Conservation (phyloP, 2,329 filamentous ascomycete species). For the Penicillium sp. region DNA sequence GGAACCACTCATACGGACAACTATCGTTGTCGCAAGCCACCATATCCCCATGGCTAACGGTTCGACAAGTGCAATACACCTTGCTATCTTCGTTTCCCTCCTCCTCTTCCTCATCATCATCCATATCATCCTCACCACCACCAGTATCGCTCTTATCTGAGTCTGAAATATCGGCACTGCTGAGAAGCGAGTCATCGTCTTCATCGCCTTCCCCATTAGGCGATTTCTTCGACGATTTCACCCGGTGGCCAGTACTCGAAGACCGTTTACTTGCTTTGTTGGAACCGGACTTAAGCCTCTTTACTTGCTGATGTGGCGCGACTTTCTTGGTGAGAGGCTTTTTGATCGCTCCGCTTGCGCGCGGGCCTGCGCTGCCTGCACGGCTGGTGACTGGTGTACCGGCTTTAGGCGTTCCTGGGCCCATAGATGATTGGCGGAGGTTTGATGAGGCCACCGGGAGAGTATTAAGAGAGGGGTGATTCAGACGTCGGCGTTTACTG, state of each 20-base stretch:
- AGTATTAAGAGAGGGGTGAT: constrained; percentile 49
- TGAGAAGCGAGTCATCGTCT: constrained; percentile 56
- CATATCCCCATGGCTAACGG: constrained; percentile 67
- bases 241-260: constrained; percentile 40
- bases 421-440: constrained; percentile 61
- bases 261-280: constrained; percentile 44
- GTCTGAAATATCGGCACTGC: constrained; percentile 50
- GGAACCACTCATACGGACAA: constrained; percentile 67
- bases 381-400: constrained; percentile 54
- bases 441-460: constrained; percentile 56
- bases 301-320: constrained; percentile 55
- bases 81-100: constrained; percentile 59
- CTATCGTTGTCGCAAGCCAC: constrained; percentile 66
- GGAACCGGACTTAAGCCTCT: constrained; percentile 38
- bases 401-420: constrained; percentile 64
- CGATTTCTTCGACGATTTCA: constrained; percentile 44
- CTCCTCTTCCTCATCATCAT: constrained; percentile 51
- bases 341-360: constrained; percentile 40
- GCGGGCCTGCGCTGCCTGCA: constrained; percentile 61
- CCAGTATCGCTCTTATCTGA: constrained; percentile 42
- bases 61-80: constrained; percentile 66
- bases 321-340: constrained; percentile 55
- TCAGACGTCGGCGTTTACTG: constrained; percentile 60
- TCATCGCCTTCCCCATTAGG: constrained; percentile 42
- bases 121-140: constrained; percentile 41